phyloP scores from a whole-genome alignment of 192 early-diverging fungal species.

The Coemansia sp. region DNA sequence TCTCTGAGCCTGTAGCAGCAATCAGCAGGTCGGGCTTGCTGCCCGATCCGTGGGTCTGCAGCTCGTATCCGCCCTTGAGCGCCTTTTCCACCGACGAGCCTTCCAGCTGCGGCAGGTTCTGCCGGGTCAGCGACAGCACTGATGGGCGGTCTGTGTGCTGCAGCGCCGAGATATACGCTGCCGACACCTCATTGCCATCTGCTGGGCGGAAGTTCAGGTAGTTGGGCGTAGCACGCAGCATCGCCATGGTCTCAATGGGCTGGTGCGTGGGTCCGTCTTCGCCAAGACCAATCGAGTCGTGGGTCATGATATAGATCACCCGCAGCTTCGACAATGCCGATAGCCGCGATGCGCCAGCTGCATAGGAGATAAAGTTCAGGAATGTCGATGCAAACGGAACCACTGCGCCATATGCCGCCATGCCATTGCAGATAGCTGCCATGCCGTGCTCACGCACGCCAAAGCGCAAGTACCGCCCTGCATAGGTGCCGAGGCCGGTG shows the following conservation, averaged over 20 bases:
- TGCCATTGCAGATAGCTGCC: constrained; percentile 90
- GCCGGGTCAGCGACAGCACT: constrained; percentile 85
- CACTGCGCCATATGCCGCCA: constrained; percentile 77
- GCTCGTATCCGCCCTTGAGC: constrained; percentile 82
- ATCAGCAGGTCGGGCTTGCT: constrained; percentile 71
- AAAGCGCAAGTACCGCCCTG: constrained; percentile 88
- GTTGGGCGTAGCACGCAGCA: constrained; percentile 88
- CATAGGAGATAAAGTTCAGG: constrained; percentile 88
- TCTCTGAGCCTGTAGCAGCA: constrained; percentile 89
- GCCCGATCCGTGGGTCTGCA: constrained; percentile 60
- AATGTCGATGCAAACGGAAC: constrained; percentile 89
- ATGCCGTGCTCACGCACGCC: constrained; percentile 99
- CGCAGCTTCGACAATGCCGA: constrained; percentile 84
- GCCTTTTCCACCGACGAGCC: constrained; percentile 78
- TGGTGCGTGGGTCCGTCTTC: constrained; percentile 99
- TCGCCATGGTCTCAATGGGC: constrained; percentile 91
- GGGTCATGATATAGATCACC: constrained; percentile 96
- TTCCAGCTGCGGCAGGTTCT: constrained; percentile 90
- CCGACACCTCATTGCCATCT: constrained; percentile 92
- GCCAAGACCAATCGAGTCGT: constrained; percentile 98
- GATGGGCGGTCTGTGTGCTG: constrained; percentile 68
- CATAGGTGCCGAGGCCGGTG: constrained; percentile 74
- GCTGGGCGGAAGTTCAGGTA: constrained; percentile 84
- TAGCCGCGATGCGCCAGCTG: constrained; percentile 82
- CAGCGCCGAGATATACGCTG: constrained; percentile 81